These are phyloP conservation scores for Candida tallmaniae DNA, from an alignment of 805 yeast species.

Conservation along the genomic window DNA sequence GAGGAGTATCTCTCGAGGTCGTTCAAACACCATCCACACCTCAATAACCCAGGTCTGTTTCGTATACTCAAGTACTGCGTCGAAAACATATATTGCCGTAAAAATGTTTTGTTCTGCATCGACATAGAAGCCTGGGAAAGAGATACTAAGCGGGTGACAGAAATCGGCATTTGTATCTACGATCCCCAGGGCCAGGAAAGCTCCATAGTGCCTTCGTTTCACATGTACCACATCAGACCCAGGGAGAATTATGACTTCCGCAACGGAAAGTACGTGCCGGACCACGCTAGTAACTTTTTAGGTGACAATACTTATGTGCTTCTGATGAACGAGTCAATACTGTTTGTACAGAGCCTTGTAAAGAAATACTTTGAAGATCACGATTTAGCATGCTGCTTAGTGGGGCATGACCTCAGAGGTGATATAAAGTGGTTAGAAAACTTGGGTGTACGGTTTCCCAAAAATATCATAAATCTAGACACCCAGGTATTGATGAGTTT, in stretches of 20 bases:
- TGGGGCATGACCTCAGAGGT: constrained; percentile 60
- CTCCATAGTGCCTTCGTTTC: constrained; percentile 36
- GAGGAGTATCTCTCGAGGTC: constrained; percentile 6
- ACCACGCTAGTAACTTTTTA: constrained; percentile 46
- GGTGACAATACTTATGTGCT: constrained; percentile 47
- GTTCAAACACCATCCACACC: constrained; percentile 8
- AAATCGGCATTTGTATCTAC: constrained; percentile 53
- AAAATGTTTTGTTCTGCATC: constrained; percentile 38
- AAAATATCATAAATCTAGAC: constrained; percentile 30
- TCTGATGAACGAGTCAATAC: constrained; percentile 28
- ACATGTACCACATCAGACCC: constrained; percentile 40
- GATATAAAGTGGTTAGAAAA: constrained; percentile 49
- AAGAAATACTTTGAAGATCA: constrained; percentile 35
- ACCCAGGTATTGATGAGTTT: constrained; percentile 30
- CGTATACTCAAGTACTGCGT: constrained; percentile 10
- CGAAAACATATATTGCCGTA: constrained; percentile 15
- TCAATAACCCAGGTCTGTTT: constrained; percentile 3
- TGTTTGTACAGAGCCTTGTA: constrained; percentile 39
- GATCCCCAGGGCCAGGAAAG: constrained; percentile 46
- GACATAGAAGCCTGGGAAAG: constrained; percentile 58
- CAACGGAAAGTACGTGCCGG: constrained; percentile 54
- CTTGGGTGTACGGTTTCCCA: constrained; percentile 45
- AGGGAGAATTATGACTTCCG: constrained; percentile 36
- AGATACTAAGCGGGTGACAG: constrained; percentile 42
- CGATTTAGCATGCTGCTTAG: constrained; percentile 23